A percentile compares a stretch with the other conserved stretches of the same genome.
phyloP scores from a whole-genome alignment of 1,139 yeast species.

The Kurtzmaniella natalensis region DNA sequence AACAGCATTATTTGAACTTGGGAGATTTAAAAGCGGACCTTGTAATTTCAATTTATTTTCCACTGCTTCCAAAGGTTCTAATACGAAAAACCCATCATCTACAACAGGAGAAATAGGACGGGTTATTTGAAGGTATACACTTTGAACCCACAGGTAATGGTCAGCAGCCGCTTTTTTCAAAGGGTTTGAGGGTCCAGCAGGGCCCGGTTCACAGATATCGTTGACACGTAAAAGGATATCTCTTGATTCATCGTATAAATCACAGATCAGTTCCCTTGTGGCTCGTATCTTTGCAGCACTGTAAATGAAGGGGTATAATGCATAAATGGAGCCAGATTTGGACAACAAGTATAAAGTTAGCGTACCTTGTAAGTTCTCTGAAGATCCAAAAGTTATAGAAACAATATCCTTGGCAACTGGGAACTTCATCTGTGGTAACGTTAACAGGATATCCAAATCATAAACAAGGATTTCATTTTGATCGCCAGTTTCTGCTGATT shows the following conservation, averaged over 20 bases:
- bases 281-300: constrained; percentile 18
- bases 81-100: constrained; percentile 8
- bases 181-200: constrained; percentile 12
- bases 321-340: constrained; percentile 19
- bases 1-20: neutral
- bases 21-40: constrained; percentile 1
- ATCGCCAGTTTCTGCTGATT: constrained; percentile 14
- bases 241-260: constrained; percentile 23
- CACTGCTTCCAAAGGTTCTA: neutral
- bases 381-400: constrained; percentile 36
- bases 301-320: constrained; percentile 31
- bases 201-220: constrained; percentile 12
- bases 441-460: constrained; percentile 24
- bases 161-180: constrained; percentile 14
- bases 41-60: neutral
- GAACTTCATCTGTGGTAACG: constrained; percentile 21
- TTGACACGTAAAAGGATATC: constrained; percentile 14
- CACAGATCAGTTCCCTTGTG: constrained; percentile 18
- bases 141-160: constrained; percentile 18
- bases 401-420: constrained; percentile 18
- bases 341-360: constrained; percentile 32
- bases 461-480: constrained; percentile 23
- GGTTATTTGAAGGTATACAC: constrained; percentile 16
- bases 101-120: constrained; percentile 9
- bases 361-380: constrained; percentile 23